These are phyloP conservation scores for Xylaria polymorpha DNA, from an alignment of 2,329 filamentous ascomycete genomes.

Conservation along the genomic window DNA sequence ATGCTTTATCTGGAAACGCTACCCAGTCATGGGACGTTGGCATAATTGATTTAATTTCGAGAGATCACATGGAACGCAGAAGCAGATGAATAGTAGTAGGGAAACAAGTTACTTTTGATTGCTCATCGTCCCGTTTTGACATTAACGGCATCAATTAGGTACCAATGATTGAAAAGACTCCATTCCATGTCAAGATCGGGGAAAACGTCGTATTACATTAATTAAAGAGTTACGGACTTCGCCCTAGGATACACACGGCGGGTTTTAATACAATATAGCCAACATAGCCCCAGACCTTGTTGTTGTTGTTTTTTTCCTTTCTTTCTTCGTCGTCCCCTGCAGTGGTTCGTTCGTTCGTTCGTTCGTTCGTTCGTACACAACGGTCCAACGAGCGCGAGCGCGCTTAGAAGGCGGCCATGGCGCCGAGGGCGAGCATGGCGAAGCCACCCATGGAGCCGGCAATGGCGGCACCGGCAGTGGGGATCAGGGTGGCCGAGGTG, in stretches of 20 bases:
- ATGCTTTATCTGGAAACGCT: not conserved
- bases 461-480: slow-evolving; percentile 36
- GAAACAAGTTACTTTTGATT: not conserved
- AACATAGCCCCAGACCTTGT: not conserved
- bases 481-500: slow-evolving; percentile 23
- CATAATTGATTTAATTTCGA: not conserved
- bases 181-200: slow-evolving; percentile 1
- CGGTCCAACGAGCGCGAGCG: too few species aligned
- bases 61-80: not conserved
- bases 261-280: not conserved
- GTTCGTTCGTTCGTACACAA: not conserved
- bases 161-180: not conserved
- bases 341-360: not conserved
- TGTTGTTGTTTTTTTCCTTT: not conserved
- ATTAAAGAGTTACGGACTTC: not conserved
- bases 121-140: not conserved
- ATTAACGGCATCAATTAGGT: not conserved
- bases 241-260: not conserved
- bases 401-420: slow-evolving; percentile 33
- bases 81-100: not conserved
- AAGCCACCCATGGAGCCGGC: slow-evolving; percentile 34
- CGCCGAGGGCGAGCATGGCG: slow-evolving; percentile 39
- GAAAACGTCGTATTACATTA: slow-evolving; percentile 17
- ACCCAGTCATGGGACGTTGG: not conserved
- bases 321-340: not conserved